phyloP scores from a whole-genome alignment of 1,284 basidiomycete species.

The Malassezia pachydermatis region DNA sequence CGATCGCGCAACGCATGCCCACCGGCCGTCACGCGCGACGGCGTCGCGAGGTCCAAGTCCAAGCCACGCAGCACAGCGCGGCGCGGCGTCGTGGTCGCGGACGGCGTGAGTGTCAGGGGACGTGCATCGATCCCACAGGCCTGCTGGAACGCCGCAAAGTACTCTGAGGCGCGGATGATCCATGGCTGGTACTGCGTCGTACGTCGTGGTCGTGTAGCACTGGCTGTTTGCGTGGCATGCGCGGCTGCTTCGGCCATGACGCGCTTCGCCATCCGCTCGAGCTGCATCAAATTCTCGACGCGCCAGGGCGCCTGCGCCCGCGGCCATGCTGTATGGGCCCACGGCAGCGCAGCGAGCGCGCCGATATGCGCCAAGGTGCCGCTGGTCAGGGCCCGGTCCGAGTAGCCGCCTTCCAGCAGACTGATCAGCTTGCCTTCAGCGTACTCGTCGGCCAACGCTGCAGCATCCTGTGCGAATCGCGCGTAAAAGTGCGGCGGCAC shows the following conservation, averaged over 20 bases:
- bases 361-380: conserved; percentile 49
- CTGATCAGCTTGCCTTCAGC: conserved; percentile 67
- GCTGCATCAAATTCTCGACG: conserved; percentile 26
- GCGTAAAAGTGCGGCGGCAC: conserved; percentile 80
- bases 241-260: conserved; percentile 18
- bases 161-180: conserved; percentile 22
- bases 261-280: conserved; percentile 32
- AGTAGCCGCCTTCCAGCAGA: conserved; percentile 89
- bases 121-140: conserved; percentile 20
- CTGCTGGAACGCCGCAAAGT: conserved; percentile 32
- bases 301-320: conserved; percentile 23
- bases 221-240: conserved; percentile 9
- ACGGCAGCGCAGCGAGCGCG: conserved; percentile 20
- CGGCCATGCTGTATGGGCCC: background rate
- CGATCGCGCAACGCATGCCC: conserved; percentile 16
- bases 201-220: conserved; percentile 22
- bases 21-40: conserved; percentile 1
- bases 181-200: conserved; percentile 20
- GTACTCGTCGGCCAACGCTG: conserved; percentile 59
- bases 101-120: conserved; percentile 5
- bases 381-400: conserved; percentile 66
- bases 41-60: conserved; percentile 6
- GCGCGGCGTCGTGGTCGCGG: conserved; percentile 14
- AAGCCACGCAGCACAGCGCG: conserved; percentile 3
- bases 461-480: conserved; percentile 67